phyloP scores from a whole-genome alignment of 768 basidiomycete genomes.

The Baorangia bicolor region DNA sequence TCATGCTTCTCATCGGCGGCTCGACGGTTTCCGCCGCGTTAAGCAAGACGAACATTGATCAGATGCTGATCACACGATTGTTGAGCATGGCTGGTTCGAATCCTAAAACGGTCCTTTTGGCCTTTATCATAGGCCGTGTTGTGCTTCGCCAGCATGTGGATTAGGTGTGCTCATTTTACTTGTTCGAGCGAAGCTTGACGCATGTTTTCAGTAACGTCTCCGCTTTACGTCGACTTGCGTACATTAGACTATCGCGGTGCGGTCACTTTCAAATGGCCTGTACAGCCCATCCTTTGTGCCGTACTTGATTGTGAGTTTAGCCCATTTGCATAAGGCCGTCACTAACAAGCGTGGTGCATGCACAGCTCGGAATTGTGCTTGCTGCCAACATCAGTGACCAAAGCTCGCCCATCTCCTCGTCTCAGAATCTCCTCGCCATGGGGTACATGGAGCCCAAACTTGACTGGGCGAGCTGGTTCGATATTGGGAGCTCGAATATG shows the following conservation, averaged over 20 bases:
- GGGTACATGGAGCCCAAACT: conserved; percentile 81
- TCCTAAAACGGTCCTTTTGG: conserved; percentile 83
- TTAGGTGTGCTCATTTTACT: conserved; percentile 56
- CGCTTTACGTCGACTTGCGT: conserved; percentile 95
- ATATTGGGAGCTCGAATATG: too few relatives aligned
- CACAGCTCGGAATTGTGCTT: conserved; percentile 91
- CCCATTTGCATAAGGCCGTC: neutral
- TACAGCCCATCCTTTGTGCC: conserved; percentile 92
- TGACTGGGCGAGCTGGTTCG: conserved; percentile 93
- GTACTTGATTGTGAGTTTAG: conserved; percentile 76
- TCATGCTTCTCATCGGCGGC: conserved; percentile 97
- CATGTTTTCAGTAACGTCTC: conserved; percentile 76
- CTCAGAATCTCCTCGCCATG: conserved; percentile 94
- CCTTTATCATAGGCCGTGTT: conserved; percentile 96
- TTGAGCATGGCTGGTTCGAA: conserved; percentile 86
- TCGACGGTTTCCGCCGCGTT: conserved; percentile 97
- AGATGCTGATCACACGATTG: conserved; percentile 85
- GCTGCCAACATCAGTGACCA: conserved; percentile 98
- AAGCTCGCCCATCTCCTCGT: conserved; percentile 95
- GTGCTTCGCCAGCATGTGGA: conserved; percentile 99
- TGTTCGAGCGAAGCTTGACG: conserved; percentile 3
- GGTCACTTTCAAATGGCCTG: conserved; percentile 1
- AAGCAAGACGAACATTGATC: conserved; percentile 93
- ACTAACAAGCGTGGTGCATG: neutral
- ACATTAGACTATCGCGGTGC: conserved; percentile 25